Base-by-base conservation (phyloP, 306 rosid genomes). In the Boehmeria nivea region DNA sequence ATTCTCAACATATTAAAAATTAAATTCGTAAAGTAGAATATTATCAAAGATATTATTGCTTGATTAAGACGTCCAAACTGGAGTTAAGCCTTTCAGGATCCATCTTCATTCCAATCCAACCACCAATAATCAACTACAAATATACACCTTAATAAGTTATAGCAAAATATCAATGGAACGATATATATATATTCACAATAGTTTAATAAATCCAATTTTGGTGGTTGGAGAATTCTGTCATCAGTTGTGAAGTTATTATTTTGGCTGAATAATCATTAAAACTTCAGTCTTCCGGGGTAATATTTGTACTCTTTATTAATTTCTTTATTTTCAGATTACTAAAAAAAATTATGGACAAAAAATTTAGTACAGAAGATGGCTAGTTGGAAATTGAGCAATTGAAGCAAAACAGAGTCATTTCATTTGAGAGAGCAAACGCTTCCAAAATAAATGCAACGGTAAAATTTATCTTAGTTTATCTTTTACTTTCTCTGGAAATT, bases 61-160 rank as follows among this genome's bases (percentile, higher is more conserved):
- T 2, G 72, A 58, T 19, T 38, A 39, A 14, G 65, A 67, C 54
- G 4, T 65, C 53, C 49, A 50, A 57, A 48, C 55, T 34, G 21
- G 47, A 54, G 45, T 34, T 19, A 33, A 17, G 38, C 39, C 26
- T 2, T 0, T 12, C 2, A 48, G n/a, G n/a, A n/a, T 0, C 2
- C 21, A 52, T 15, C 19, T 52, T n/a, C 12, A 11, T 52, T 27
- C 4, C n/a, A n/a, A n/a, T n/a, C n/a, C 57, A 52, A 17, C 57
- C 40, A 52, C 57, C 60, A 6, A 49, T 50, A 16, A 45, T 45
- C 21, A 16, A 45, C 24, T 18, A 8, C 24, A 22, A 22, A 10
- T 22, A n/a, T n/a, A n/a, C n/a, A n/a, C n/a, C n/a, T n/a, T n/a
- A n/a, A n/a, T n/a, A n/a, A n/a, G n/a, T n/a, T n/a, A n/a, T n/a